Base-by-base conservation (phyloP, 352 stramenopile species). In the Aphanomyces euteiches region DNA sequence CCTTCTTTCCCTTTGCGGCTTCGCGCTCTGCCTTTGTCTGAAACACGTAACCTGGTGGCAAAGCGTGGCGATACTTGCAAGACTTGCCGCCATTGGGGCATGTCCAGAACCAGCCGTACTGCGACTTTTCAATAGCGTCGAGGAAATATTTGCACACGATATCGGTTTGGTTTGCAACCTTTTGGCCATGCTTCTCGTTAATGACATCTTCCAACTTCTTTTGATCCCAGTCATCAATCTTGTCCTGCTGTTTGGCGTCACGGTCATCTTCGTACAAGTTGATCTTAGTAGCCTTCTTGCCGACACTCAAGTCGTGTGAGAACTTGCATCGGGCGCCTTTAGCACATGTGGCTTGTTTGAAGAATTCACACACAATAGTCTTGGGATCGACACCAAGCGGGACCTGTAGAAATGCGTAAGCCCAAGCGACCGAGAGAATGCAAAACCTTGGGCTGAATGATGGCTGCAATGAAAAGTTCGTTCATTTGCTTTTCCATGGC, bases 101-200 rank as follows among this genome's bases (percentile, higher is more conserved):
- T 13, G 90, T 81, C 89, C 89, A 96, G 77, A 96, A 96, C 89
- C 89, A 96, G 28, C 89, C 89, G 69, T 96, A 96, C 59, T 93
- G 75, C 34, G 84, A 90, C 77, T 93, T 93, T 64, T 96, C 89
- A 57, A 96, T 96, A 28, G 89, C 89, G 67, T 96, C 89, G 75
- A 96, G 77, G 68, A 96, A 96, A 75, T 92, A 79, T 67, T 94
- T 94, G 78, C 89, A 96, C 17, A 95, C 87, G 71, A 95, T 95
- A 70, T 95, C 87, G 21, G 87, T 95, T 63, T 90, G 84, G 58
- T 84, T 95, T 37, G 77, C 74, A n/a, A 79, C 78, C 64, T 92
- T 92, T 63, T 91, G 77, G 67, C 89, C 85, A 72, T 95, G 85
- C 73, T 93, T 95, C 67, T 95, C 82, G 28, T 80, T 81, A 38